Conservation (phyloP, 2,329 filamentous ascomycete genomes). For the Fonsecaea monophora region DNA sequence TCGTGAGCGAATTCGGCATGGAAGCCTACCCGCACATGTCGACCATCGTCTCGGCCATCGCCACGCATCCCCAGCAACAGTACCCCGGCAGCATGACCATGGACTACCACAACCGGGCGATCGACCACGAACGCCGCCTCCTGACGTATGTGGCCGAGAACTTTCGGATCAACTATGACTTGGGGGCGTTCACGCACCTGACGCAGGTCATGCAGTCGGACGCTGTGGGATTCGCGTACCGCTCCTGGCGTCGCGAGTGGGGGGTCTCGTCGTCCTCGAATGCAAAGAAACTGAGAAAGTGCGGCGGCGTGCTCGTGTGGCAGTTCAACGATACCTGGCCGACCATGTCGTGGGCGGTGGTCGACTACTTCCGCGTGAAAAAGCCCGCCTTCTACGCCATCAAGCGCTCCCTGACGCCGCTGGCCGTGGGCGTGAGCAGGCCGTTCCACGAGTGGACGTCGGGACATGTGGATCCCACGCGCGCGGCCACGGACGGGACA, state of each 20-base stretch:
- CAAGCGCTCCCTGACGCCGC: conserved; percentile 61
- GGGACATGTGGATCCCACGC: conserved; percentile 60
- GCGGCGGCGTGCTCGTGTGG: conserved; percentile 56
- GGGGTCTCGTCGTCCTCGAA: conserved; percentile 44
- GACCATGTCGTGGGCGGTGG: conserved; percentile 67
- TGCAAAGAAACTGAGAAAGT: conserved; percentile 45
- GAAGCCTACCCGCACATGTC: conserved; percentile 83
- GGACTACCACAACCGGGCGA: conserved; percentile 96
- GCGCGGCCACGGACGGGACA: conserved; percentile 50
- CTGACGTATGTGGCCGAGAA: conserved; percentile 90
- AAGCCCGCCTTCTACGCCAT: conserved; percentile 68
- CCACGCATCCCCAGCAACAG: conserved; percentile 68
- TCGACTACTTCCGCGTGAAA: conserved; percentile 66
- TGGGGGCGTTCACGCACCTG: conserved; percentile 71
- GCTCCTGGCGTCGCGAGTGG: conserved; percentile 59
- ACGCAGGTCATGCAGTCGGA: conserved; percentile 68
- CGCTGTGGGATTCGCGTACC: conserved; percentile 65
- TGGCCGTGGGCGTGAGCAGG: conserved; percentile 58
- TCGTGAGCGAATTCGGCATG: conserved; percentile 96
- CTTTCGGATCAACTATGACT: conserved; percentile 66
- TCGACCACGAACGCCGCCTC: conserved; percentile 82
- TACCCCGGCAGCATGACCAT: conserved; percentile 84
- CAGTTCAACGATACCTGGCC: conserved; percentile 63
- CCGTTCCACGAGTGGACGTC: conserved; percentile 66
- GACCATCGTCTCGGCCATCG: conserved; percentile 77